Evolutionary conservation across 2,329 filamentous ascomycete genomes (phyloP).

Genomic region (Xylariales sp.): DNA sequence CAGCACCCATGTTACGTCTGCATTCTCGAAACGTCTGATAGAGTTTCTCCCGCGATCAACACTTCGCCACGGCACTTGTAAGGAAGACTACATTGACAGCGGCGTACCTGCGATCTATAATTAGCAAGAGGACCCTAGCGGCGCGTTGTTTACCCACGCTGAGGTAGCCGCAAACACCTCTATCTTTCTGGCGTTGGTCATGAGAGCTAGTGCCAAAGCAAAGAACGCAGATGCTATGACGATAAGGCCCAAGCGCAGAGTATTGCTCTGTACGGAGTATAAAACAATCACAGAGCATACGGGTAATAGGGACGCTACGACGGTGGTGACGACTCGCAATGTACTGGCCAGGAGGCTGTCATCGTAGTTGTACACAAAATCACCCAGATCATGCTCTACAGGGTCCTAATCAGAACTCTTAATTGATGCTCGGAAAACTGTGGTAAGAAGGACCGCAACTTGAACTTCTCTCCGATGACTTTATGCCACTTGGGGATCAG

Average conservation of each 20-base stretch:
- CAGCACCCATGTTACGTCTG: too few species aligned
- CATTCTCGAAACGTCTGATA: too few species aligned
- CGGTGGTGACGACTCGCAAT: slow-evolving; percentile 6
- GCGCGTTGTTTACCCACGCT: slow-evolving; percentile 5
- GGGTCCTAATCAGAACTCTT: not conserved
- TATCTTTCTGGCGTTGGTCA: slow-evolving; percentile 12
- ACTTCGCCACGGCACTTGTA: too few species aligned
- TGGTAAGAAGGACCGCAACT: not conserved
- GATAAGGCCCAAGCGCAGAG: slow-evolving; percentile 5
- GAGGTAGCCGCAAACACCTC: slow-evolving; percentile 14
- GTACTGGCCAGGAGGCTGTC: slow-evolving; percentile 1
- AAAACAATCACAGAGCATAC: slow-evolving; percentile 10
- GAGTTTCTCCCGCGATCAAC: too few species aligned
- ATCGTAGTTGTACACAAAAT: slow-evolving; percentile 10
- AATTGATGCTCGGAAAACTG: not conserved
- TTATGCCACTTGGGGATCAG: slow-evolving; percentile 8
- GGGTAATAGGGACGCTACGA: slow-evolving; percentile 12
- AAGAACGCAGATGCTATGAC: slow-evolving; percentile 12
- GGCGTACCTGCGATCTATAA: slow-evolving; percentile 1
- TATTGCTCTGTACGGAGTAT: slow-evolving; percentile 7
- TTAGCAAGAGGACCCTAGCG: not conserved
- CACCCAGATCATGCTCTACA: not conserved
- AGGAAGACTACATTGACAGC: slow-evolving; percentile 11
- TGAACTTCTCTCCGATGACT: slow-evolving; percentile 7
- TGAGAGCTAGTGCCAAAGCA: slow-evolving; percentile 9